Conservation (phyloP, 176 grass and related monocot species). For the Eragrostis nindensis region DNA sequence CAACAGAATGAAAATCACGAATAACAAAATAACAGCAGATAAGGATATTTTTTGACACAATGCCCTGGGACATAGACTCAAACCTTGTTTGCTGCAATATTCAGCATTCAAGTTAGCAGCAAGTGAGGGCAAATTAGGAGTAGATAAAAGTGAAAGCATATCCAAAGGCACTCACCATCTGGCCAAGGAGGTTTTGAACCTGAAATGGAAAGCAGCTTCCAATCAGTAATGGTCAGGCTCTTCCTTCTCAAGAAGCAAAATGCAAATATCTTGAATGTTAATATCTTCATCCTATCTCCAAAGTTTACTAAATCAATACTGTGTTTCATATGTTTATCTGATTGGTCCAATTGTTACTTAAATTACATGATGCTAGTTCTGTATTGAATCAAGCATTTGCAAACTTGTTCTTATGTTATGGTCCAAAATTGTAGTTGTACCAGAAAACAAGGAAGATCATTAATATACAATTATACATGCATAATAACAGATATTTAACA, state of each 20-base stretch:
- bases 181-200: slow-evolving; percentile 92
- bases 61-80: slow-evolving; percentile 86
- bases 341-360: slow-evolving; percentile 19
- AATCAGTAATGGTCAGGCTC: slow-evolving; percentile 24
- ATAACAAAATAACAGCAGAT: slow-evolving; percentile 30
- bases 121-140: slow-evolving; percentile 24
- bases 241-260: slow-evolving; percentile 21
- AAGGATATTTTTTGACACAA: slow-evolving; percentile 98
- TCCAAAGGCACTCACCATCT: slow-evolving; percentile 74
- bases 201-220: slow-evolving; percentile 45
- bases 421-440: background rate
- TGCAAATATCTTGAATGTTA: background rate
- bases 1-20: slow-evolving; percentile 12
- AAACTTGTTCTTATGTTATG: background rate
- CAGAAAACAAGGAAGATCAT: slow-evolving; percentile 14
- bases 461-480: background rate
- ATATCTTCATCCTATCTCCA: slow-evolving; percentile 3
- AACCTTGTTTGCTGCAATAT: slow-evolving; percentile 91
- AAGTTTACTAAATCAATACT: background rate
- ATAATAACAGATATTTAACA: slow-evolving; percentile 16
- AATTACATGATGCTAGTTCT: background rate
- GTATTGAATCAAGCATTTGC: background rate
- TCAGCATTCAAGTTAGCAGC: slow-evolving; percentile 32
- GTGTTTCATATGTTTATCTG: background rate
- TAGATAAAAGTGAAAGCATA: slow-evolving; percentile 23